Evolutionary conservation across 805 yeast genomes (phyloP).

Genomic region (Komagataella ulmi): DNA sequence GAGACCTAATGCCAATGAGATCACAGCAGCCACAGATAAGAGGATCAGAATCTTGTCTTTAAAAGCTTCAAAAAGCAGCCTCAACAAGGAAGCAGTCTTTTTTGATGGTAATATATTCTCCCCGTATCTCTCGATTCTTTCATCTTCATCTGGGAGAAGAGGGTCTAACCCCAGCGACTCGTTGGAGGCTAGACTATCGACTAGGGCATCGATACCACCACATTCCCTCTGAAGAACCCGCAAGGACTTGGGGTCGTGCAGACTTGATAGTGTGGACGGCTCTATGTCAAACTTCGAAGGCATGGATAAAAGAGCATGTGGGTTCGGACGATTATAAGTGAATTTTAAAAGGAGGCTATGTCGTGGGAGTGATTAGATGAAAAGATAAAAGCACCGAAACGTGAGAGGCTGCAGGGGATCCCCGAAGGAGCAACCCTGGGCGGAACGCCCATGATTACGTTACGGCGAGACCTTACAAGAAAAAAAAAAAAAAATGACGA

Average conservation of each 20-base stretch:
- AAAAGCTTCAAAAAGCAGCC: constrained; percentile 69
- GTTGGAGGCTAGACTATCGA: constrained; percentile 22
- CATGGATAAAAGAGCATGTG: not conserved
- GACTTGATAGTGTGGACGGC: constrained; percentile 17
- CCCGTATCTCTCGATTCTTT: constrained; percentile 45
- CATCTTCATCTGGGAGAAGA: constrained; percentile 16
- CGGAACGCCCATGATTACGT: not conserved
- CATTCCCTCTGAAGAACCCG: constrained; percentile 19
- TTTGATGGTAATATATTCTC: constrained; percentile 59
- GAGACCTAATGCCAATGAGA: constrained; percentile 81
- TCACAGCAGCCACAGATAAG: constrained; percentile 72
- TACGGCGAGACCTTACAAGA: no score
- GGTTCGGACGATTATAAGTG: not conserved
- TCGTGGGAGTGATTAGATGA: not conserved
- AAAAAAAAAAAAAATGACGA: not conserved
- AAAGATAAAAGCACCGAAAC: not conserved
- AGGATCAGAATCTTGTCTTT: constrained; percentile 84
- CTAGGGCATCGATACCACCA: constrained; percentile 29
- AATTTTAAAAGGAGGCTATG: not conserved
- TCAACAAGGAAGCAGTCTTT: constrained; percentile 52
- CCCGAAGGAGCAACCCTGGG: not conserved
- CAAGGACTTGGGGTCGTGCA: constrained; percentile 56
- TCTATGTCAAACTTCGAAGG: not conserved
- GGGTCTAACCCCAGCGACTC: constrained; percentile 23
- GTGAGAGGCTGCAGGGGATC: not conserved